Base-by-base conservation (phyloP, 1,139 yeast genomes). In the Yamadazyma blattariae region DNA sequence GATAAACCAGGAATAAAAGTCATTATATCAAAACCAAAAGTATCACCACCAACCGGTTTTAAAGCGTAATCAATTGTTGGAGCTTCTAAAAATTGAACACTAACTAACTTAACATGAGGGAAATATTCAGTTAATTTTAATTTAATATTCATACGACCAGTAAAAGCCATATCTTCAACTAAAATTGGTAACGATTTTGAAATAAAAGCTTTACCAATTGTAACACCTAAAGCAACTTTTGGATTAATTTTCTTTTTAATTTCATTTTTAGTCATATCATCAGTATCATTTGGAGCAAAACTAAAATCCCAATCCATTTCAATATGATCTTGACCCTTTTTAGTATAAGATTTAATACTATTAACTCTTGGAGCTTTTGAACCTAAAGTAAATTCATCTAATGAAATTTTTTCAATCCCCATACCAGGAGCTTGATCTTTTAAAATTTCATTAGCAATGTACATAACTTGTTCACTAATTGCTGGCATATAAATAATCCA, bases 401-500 rank as follows among this genome's bases (percentile, higher is more conserved):
- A 64, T 2, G 84, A 68, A 38, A 85, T 57, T 7, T 79, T 80
- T 41, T 82, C 89, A 49, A 85, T 83, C 53, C 92, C 92, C 52
- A 77, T 80, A 27, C 94, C 94, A 13, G 94, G 92, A 11, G 84
- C 87, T 45, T 79, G 78, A 50, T 77, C 89, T 38, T 79, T 76
- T 54, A 85, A 62, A 20, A 74, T 67, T 28, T 77, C 79, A 49
- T 82, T 83, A 13, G 87, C 82, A 50, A 74, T 77, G 35, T 71
- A 74, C 60, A 78, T 71, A 20, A 84, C 92, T 56, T 77, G 79
- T 49, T 82, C 86, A n/a, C 88, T 80, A 37, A 85, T 65, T 1
- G 86, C 87, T 27, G 92, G 92, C 95, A 85, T 84, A 50, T 84
- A 84, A 44, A 84, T 82, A 38, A 82, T 85, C 95, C 95, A 85